Evolutionary conservation across 768 basidiomycete species (phyloP), one percentile per base, ranked within the genome.

Genomic region (Rhizopogon roseolus): DNA sequence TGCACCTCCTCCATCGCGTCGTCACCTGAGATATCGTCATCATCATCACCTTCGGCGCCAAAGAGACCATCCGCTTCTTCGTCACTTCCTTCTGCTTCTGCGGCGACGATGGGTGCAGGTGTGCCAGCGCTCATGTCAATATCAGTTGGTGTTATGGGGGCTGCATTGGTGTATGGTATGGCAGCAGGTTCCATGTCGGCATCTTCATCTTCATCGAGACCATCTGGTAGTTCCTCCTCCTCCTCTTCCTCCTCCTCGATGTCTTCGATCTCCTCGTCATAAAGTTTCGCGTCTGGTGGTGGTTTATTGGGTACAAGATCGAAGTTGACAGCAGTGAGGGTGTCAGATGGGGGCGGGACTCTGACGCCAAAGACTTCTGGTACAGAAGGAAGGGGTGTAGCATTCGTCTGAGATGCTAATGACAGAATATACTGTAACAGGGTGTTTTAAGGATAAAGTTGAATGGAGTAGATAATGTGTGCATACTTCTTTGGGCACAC

Each of bases 331-430:
- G 85, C 74, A 14, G 88, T 87, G 43, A 93, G 78, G 54, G 88
- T 85, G 10, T 93, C 88, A n/a, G 64, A 59, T 22, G 71, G 52
- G 11, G 80, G 79, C 1, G 91, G 91, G n/a, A 93, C 71, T 17
- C 91, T 84, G 48, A 93, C 84, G 36, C 91, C 91, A 69, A 92
- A 93, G 3, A 90, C 86, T 69, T 93, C 91, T 6, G 88, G 88
- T n/a, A 93, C 89, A 1, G 88, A 69, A 29, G 91, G 92, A 17
- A 93, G 78, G 3, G 90, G 87, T 37, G 79, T 77, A 11, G 88
- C 81, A 65, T 93, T 93, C 40, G 88, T 90, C 68, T 92, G 88
- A 1, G 87, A 80, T 10, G 92, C 92, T 32, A 93, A 76, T 13
- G 91, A 88, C 45, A 86, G 79, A 8, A 85, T 74, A 64, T 90